Evolutionary conservation across 768 basidiomycete genomes (phyloP).

Genomic region (Termitomyces sp.): DNA sequence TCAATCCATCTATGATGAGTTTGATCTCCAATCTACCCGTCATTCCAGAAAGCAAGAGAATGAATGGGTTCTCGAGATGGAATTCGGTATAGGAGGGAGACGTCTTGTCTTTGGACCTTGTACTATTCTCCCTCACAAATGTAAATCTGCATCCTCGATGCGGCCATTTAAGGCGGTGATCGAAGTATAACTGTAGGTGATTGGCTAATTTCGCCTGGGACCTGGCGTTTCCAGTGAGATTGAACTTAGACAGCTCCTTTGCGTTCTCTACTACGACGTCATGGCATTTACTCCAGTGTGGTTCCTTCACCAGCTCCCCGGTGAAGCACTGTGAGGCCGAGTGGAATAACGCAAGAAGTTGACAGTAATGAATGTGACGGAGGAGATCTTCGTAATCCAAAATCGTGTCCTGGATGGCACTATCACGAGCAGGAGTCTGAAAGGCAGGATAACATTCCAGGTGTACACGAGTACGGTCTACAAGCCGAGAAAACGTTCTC

Average conservation of each 20-base stretch:
- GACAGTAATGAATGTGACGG: not conserved
- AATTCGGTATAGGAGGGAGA: not conserved
- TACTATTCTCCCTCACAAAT: not conserved
- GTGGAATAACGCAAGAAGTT: not conserved
- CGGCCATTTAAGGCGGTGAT: not conserved
- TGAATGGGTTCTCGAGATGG: not conserved
- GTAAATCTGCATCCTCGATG: not conserved
- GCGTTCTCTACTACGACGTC: not conserved
- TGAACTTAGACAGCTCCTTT: not conserved
- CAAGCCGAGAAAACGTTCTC: not conserved
- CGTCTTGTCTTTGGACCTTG: not conserved
- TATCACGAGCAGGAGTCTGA: not conserved
- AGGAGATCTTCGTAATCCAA: not conserved
- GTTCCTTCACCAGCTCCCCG: not conserved
- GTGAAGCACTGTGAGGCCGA: not conserved
- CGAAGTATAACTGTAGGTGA: not conserved
- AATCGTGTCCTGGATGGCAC: not conserved
- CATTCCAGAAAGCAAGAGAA: not conserved
- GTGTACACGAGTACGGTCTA: not conserved
- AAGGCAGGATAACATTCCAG: not conserved
- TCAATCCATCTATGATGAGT: not conserved
- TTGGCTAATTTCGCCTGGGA: not conserved
- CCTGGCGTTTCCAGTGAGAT: not conserved
- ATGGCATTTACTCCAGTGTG: not conserved
- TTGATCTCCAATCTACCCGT: not conserved